phyloP scores from a whole-genome alignment of 2,329 filamentous ascomycete species.

The Diaporthe sp. region DNA sequence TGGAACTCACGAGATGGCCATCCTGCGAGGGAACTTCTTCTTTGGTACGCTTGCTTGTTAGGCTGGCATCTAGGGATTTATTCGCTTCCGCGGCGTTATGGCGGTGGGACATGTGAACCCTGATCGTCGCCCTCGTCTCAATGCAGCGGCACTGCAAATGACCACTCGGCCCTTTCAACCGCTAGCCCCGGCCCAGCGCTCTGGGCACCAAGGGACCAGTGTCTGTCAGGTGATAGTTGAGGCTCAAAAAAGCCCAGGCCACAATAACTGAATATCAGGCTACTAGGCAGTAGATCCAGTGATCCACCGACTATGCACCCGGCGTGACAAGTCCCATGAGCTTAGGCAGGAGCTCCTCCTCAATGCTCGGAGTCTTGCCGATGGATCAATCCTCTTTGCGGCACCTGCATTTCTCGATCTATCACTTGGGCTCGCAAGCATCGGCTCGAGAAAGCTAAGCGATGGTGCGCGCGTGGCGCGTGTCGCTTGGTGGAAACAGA shows the following conservation, averaged over 20 bases:
- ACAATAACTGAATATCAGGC: neutral
- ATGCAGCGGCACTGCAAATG: constrained; percentile 11
- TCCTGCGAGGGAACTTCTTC: neutral
- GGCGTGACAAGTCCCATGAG: neutral
- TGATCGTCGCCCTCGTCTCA: constrained; percentile 16
- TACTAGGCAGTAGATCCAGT: neutral
- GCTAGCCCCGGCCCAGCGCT: constrained; percentile 6
- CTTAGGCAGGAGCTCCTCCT: neutral
- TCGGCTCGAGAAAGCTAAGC: neutral
- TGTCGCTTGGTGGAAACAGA: constrained; percentile 6
- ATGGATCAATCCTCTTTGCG: neutral
- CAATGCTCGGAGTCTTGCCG: neutral
- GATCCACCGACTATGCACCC: neutral
- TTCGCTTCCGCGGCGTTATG: neutral
- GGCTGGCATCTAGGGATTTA: neutral
- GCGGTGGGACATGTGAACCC: constrained; percentile 24
- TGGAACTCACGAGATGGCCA: neutral
- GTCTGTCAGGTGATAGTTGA: constrained; percentile 4
- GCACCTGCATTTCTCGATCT: constrained; percentile 5
- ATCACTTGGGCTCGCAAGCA: constrained; percentile 15
- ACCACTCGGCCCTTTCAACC: neutral
- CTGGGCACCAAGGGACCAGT: neutral
- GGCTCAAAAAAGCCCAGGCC: neutral
- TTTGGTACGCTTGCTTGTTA: neutral
- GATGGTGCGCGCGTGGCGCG: constrained; percentile 5